Percentiles rank a stretch among this genome's conserved stretches.
phyloP scores from a whole-genome alignment of 2,329 filamentous ascomycete genomes.

The Exophiala bonariae region DNA sequence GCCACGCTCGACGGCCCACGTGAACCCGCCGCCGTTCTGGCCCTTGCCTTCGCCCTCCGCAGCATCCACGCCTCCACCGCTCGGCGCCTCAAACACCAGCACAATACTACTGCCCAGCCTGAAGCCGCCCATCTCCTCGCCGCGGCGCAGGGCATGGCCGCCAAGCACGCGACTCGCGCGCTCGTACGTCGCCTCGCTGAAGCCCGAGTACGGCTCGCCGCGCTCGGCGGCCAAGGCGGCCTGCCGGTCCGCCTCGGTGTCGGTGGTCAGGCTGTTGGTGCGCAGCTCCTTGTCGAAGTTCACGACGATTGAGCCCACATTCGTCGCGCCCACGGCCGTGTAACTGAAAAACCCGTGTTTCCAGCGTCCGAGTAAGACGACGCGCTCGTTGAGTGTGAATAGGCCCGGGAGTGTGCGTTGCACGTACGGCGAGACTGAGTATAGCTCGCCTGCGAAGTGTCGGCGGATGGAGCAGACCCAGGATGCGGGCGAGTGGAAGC shows the following conservation, averaged over 20 bases:
- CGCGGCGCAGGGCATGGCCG: slow-evolving; percentile 79
- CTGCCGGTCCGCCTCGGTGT: slow-evolving; percentile 85
- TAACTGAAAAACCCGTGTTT: slow-evolving; percentile 97
- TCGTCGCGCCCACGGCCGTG: slow-evolving; percentile 93
- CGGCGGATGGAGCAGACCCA: slow-evolving; percentile 94
- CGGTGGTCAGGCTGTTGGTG: slow-evolving; percentile 87
- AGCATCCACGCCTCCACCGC: slow-evolving; percentile 56
- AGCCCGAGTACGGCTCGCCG: slow-evolving; percentile 85
- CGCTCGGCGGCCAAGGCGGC: slow-evolving; percentile 74
- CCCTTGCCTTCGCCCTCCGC: slow-evolving; percentile 59
- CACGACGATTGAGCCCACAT: slow-evolving; percentile 93
- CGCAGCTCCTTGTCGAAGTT: slow-evolving; percentile 95
- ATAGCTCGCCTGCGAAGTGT: slow-evolving; percentile 97
- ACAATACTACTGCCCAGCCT: slow-evolving; percentile 94
- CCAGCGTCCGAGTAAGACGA: slow-evolving; percentile 91
- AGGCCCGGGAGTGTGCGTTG: slow-evolving; percentile 89
- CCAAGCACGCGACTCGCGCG: slow-evolving; percentile 73
- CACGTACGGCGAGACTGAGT: slow-evolving; percentile 90
- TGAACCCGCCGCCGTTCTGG: slow-evolving; percentile 65
- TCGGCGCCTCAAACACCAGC: slow-evolving; percentile 91
- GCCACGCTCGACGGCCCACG: slow-evolving; percentile 83
- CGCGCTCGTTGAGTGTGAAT: slow-evolving; percentile 94
- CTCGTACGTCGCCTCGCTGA: slow-evolving; percentile 85
- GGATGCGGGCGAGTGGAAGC: slow-evolving; percentile 91
- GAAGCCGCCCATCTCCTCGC: slow-evolving; percentile 98